Conservation (phyloP, 1,139 yeast species). For the Hansenula sp. region DNA sequence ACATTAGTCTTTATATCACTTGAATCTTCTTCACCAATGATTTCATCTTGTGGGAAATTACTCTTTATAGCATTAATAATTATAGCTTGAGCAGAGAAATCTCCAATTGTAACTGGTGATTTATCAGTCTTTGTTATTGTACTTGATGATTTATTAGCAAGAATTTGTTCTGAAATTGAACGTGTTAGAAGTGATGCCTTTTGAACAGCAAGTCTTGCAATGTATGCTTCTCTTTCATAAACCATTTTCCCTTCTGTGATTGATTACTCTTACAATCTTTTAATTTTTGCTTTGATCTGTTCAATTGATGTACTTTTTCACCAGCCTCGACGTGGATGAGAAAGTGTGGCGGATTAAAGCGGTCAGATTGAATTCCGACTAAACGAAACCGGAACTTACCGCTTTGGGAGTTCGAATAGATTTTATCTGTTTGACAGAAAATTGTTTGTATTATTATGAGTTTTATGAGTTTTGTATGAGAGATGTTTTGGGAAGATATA, state of each 20-base stretch:
- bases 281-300: neutral
- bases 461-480: no score
- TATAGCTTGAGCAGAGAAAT: conserved; percentile 93
- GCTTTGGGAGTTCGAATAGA: no score
- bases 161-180: conserved; percentile 64
- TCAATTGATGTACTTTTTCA: neutral
- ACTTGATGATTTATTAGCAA: conserved; percentile 46
- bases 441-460: no score
- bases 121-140: conserved; percentile 82
- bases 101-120: conserved; percentile 96
- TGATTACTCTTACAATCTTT: neutral
- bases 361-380: no score
- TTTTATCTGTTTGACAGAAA: no score
- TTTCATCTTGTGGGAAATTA: conserved; percentile 78
- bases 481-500: no score
- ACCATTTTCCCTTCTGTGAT: conserved; percentile 16
- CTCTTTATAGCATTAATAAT: conserved; percentile 76
- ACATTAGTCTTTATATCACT: conserved; percentile 49
- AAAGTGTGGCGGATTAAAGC: neutral
- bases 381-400: no score
- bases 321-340: neutral
- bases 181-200: conserved; percentile 80
- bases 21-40: conserved; percentile 95
- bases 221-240: conserved; percentile 53
- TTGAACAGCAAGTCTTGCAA: conserved; percentile 87